phyloP scores from a whole-genome alignment of 768 basidiomycete genomes.

The Gloeopeniophorella convolvens region DNA sequence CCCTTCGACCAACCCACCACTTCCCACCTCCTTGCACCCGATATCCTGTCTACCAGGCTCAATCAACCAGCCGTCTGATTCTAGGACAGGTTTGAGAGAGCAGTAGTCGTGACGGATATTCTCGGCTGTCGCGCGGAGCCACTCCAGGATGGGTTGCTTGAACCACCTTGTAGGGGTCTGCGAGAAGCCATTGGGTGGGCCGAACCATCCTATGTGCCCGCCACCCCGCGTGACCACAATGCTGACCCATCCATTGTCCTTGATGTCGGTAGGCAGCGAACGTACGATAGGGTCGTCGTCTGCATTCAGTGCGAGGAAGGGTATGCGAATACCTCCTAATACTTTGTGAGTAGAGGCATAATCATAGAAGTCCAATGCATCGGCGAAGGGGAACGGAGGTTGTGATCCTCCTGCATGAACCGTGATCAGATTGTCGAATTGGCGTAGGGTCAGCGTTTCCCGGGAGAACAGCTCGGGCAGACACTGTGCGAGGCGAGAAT shows the following conservation, averaged over 20 bases:
- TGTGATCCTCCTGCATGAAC: conserved; percentile 61
- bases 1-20: conserved; percentile 31
- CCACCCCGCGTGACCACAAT: conserved; percentile 59
- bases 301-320: conserved; percentile 72
- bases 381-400: conserved; percentile 40
- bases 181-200: conserved; percentile 27
- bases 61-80: conserved; percentile 43
- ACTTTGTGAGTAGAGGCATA: conserved; percentile 56
- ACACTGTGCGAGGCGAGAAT: conserved; percentile 43
- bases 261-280: conserved; percentile 51
- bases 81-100: conserved; percentile 32
- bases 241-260: conserved; percentile 44
- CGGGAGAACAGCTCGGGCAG: conserved; percentile 37
- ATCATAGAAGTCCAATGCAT: conserved; percentile 41
- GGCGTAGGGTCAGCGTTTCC: conserved; percentile 48
- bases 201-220: conserved; percentile 83
- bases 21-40: conserved; percentile 52
- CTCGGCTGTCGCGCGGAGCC: conserved; percentile 54
- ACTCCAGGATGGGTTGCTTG: conserved; percentile 65
- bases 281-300: conserved; percentile 73
- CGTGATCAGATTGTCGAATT: conserved; percentile 59
- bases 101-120: conserved; percentile 36
- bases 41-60: conserved; percentile 51
- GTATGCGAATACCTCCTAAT: conserved; percentile 54
- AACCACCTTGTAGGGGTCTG: conserved; percentile 48